Evolutionary conservation across 306 rosid genomes (phyloP).

Genomic region (Prunus davidiana): DNA sequence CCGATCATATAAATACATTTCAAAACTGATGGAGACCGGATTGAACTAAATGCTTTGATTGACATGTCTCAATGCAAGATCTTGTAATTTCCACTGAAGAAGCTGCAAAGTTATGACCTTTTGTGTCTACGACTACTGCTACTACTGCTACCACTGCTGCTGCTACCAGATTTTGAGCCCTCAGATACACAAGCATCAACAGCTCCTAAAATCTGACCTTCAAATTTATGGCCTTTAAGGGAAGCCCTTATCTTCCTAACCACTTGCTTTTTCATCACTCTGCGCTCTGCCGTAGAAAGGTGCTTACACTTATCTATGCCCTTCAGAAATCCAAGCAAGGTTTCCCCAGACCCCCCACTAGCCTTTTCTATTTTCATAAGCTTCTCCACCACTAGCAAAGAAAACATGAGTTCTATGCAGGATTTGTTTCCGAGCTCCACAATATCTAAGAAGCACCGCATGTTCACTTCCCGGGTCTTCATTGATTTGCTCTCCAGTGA

Average conservation of each 20-base stretch:
- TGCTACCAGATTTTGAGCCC: conserved; percentile 12
- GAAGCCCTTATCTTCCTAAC: conserved; percentile 21
- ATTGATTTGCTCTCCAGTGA: conserved; percentile 30
- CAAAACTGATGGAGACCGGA: not conserved
- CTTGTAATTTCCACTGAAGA: not conserved
- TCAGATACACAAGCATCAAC: conserved; percentile 3
- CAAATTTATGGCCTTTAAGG: conserved; percentile 19
- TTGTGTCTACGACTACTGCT: conserved; percentile 2
- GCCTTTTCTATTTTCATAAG: conserved; percentile 22
- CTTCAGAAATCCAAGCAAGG: conserved; percentile 25
- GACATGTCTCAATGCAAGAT: not conserved
- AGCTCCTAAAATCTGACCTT: too few species aligned
- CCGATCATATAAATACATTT: not conserved
- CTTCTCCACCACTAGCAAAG: conserved; percentile 33
- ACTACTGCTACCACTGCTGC: not conserved
- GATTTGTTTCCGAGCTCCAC: conserved; percentile 33
- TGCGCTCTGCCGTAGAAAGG: conserved; percentile 29
- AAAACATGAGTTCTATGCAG: conserved; percentile 24
- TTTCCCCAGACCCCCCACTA: conserved; percentile 15
- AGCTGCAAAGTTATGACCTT: not conserved
- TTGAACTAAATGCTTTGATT: not conserved
- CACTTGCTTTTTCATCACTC: conserved; percentile 33
- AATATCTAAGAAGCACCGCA: conserved; percentile 25
- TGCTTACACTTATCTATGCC: conserved; percentile 31
- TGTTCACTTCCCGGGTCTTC: conserved; percentile 23